These are phyloP conservation scores for Periconia macrospinosa DNA, from an alignment of 2,329 filamentous ascomycete species.

Conservation along the genomic window DNA sequence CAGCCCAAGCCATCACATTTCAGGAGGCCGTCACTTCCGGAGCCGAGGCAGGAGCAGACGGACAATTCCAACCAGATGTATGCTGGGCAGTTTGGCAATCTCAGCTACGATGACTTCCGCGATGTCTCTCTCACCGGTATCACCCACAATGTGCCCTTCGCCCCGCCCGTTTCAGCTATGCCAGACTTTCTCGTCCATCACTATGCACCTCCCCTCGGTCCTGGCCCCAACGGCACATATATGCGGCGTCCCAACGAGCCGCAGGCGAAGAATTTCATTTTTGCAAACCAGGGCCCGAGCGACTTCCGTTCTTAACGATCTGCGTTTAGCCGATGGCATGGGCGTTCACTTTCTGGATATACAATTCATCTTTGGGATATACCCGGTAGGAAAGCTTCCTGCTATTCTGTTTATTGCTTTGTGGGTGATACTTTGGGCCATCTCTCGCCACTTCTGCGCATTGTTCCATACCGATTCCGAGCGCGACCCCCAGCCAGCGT, in stretches of 20 bases:
- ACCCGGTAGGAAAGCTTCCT: constrained; percentile 4
- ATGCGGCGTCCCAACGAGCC: constrained; percentile 32
- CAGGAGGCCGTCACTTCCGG: constrained; percentile 41
- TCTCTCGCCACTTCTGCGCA: background rate
- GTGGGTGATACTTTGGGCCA: background rate
- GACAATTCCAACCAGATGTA: constrained; percentile 30
- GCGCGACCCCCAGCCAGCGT: background rate
- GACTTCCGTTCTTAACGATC: constrained; percentile 36
- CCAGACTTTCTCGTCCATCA: constrained; percentile 51
- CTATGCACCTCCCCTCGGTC: constrained; percentile 49
- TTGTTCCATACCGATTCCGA: background rate
- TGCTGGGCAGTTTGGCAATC: constrained; percentile 19
- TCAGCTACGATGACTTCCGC: constrained; percentile 33
- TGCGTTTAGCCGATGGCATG: background rate
- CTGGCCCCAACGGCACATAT: constrained; percentile 32
- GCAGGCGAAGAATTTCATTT: constrained; percentile 51
- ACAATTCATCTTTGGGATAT: constrained; percentile 4
- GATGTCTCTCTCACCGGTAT: constrained; percentile 33
- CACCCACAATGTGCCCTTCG: constrained; percentile 37
- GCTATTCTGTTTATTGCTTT: constrained; percentile 3
- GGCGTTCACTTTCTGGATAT: background rate
- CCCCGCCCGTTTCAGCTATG: constrained; percentile 32
- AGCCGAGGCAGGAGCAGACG: constrained; percentile 23
- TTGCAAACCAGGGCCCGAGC: constrained; percentile 50
- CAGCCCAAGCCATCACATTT: constrained; percentile 42